Percentiles rank a stretch among this genome's conserved stretches.
phyloP scores from a whole-genome alignment of 2,329 filamentous ascomycete genomes.

The Periglandula ipomoeae region DNA sequence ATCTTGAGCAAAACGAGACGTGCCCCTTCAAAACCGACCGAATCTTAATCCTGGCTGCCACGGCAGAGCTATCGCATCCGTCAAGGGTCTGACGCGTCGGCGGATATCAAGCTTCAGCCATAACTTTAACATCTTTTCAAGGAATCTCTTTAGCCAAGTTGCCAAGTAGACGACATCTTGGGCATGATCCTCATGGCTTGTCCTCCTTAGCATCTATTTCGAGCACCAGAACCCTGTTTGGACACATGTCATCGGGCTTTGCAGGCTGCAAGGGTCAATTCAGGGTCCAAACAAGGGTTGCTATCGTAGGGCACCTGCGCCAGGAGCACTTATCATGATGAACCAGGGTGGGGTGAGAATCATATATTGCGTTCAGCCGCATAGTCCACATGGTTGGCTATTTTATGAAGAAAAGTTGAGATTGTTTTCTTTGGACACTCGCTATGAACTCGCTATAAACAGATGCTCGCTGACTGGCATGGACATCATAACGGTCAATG shows the following conservation, averaged over 20 bases:
- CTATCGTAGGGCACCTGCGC: too few relatives aligned
- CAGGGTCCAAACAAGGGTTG: too few relatives aligned
- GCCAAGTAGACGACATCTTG: too few relatives aligned
- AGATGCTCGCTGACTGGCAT: too few relatives aligned
- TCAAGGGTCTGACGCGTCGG: neutral
- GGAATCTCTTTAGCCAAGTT: neutral
- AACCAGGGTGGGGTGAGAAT: too few relatives aligned
- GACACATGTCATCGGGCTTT: neutral
- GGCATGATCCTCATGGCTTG: too few relatives aligned
- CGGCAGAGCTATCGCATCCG: neutral
- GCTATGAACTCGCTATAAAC: too few relatives aligned
- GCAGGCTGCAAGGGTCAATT: neutral
- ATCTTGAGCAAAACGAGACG: neutral
- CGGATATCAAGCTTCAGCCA: neutral
- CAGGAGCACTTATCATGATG: too few relatives aligned
- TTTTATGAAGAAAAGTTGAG: too few relatives aligned
- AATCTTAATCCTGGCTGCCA: neutral
- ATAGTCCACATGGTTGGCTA: too few relatives aligned
- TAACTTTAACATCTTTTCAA: neutral
- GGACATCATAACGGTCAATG: neutral
- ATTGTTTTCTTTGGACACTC: neutral
- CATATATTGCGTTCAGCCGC: too few relatives aligned
- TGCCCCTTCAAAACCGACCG: neutral
- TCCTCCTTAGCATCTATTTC: too few relatives aligned
- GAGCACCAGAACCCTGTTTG: neutral